Evolutionary conservation across 371 early-diverging fungal genomes (phyloP).

Genomic region (Apophysomyces trapeziformis): DNA sequence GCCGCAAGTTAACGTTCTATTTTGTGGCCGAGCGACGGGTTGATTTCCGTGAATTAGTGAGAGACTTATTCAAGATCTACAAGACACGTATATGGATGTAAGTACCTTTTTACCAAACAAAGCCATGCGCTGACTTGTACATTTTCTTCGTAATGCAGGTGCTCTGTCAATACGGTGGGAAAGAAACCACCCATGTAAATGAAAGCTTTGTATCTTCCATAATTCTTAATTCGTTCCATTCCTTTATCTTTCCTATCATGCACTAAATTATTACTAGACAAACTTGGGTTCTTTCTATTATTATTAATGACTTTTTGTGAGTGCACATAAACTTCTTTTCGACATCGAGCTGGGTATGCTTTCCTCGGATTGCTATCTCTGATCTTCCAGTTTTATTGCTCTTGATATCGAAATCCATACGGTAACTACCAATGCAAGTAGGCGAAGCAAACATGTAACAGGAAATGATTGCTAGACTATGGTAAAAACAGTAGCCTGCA

Average conservation of each 20-base stretch:
- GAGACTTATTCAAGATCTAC: constrained; percentile 96
- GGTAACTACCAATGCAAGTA: too few relatives aligned
- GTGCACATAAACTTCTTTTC: constrained; percentile 9
- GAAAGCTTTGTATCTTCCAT: neutral
- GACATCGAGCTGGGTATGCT: too few relatives aligned
- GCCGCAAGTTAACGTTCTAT: constrained; percentile 92
- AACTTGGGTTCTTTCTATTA: neutral
- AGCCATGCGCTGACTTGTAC: neutral
- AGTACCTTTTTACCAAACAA: neutral
- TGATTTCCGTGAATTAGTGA: constrained; percentile 96
- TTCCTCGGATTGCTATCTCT: too few relatives aligned
- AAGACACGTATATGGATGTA: constrained; percentile 98
- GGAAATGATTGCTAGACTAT: too few relatives aligned
- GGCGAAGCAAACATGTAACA: too few relatives aligned
- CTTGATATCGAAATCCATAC: too few relatives aligned
- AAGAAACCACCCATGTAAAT: constrained; percentile 17
- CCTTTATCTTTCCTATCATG: neutral
- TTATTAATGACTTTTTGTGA: neutral
- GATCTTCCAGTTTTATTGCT: too few relatives aligned
- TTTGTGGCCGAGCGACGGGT: constrained; percentile 90
- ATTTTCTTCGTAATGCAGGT: neutral
- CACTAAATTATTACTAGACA: constrained; percentile 10
- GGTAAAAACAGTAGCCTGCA: too few relatives aligned
- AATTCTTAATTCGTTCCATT: neutral
- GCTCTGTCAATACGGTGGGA: constrained; percentile 15